Base-by-base conservation (phyloP, 495 filamentous ascomycete species). In the Hamigera avellanea region DNA sequence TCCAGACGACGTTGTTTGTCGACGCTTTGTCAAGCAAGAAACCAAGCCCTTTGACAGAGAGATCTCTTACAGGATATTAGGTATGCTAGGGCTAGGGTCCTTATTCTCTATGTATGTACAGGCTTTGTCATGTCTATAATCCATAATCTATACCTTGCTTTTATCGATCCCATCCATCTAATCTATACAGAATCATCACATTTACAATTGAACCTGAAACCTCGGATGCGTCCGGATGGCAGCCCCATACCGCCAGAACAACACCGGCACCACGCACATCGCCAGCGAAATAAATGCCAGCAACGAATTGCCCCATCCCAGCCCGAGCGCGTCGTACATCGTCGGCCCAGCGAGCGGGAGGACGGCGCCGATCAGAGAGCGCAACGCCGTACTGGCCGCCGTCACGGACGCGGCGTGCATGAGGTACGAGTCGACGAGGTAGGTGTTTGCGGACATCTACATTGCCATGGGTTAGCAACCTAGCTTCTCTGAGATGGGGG, bases 361-460 rank as follows among this genome's bases (percentile, higher is more conserved):
- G 6, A 69, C 50, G 0, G 80, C 80, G 1, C 80, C 83, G 26
- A 78, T 66, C 2, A 82, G 50, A 6, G 64, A 72, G 2, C 83
- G 66, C 17, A 67, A 60, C 25, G 66, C 71, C 9, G 68, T 75
- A 9, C 73, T 69, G 6, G 57, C 54, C 0, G 81, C 83, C 47
- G 79, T 73, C 2, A 76, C 82, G 8, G 64, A 73, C 1, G 83
- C 83, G 1, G 83, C 78, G 50, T 77, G 81, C 25, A 76, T 66
- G 37, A 78, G 70, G 26, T 54, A 56, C 6, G 79, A 78, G 46
- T 87, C 83, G 7, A 78, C 76, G 12, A 87, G 57, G 45, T 87
- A 88, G 7, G 62, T 36, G 18, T 76, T 63, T 2, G 52, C 48
- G n/a, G 56, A 59, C 60, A 66, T 60, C 40, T 70, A 51, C 0